Evolutionary conservation across 805 yeast species (phyloP).

Genomic region (Vanderwaltozyma verrucispora): DNA sequence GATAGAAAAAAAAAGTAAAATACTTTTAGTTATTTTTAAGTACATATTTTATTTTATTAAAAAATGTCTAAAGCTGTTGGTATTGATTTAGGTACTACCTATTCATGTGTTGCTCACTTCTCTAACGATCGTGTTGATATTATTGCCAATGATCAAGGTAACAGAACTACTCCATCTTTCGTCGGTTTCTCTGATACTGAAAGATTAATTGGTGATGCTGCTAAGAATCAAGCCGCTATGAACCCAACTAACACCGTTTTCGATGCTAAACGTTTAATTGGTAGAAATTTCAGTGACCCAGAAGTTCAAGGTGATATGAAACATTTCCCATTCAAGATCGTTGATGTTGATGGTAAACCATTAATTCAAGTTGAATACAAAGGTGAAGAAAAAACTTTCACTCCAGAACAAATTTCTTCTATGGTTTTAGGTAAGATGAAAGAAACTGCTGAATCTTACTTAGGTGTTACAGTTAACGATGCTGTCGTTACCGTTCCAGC

Average conservation of each 20-base stretch:
- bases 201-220: conserved; percentile 95
- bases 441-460: conserved; percentile 84
- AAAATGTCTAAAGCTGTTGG: conserved; percentile 33
- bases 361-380: conserved; percentile 76
- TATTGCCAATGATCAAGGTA: conserved; percentile 46
- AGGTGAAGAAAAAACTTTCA: conserved; percentile 77
- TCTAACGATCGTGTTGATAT: conserved; percentile 75
- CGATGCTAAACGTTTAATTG: conserved; percentile 91
- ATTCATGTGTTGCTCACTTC: conserved; percentile 75
- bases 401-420: conserved; percentile 92
- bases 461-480: conserved; percentile 75
- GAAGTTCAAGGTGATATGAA: conserved; percentile 48
- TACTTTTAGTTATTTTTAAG: too few relatives aligned
- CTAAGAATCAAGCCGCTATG: conserved; percentile 97
- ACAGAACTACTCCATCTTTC: conserved; percentile 95
- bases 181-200: conserved; percentile 95
- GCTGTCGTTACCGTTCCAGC: conserved; percentile 96
- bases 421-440: conserved; percentile 90
- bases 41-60: too few relatives aligned
- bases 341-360: conserved; percentile 78
- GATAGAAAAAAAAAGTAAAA: too few relatives aligned
- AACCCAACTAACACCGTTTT: conserved; percentile 90
- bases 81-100: conserved; percentile 51
- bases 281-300: conserved; percentile 51
- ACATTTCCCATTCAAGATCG: conserved; percentile 81